phyloP scores from a whole-genome alignment of 1,139 yeast genomes.

The Yamadazyma dendronema region DNA sequence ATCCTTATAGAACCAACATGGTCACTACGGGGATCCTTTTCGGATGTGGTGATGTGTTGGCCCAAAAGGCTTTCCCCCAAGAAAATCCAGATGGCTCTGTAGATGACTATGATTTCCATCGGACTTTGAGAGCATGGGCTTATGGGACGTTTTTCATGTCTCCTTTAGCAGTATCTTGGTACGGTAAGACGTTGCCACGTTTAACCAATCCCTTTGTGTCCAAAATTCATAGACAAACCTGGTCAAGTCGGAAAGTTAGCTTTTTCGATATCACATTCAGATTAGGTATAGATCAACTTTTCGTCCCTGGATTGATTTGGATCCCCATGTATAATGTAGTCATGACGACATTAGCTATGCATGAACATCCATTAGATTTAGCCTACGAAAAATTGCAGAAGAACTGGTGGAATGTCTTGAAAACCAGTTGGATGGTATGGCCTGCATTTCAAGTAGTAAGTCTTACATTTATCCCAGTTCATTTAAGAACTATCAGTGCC shows the following conservation, averaged over 20 bases:
- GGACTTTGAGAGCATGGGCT: slow-evolving; percentile 64
- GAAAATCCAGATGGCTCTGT: slow-evolving; percentile 18
- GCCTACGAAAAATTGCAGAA: slow-evolving; percentile 33
- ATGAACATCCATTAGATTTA: slow-evolving; percentile 34
- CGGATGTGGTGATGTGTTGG: slow-evolving; percentile 72
- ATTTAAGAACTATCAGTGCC: slow-evolving; percentile 37
- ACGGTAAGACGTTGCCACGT: slow-evolving; percentile 51
- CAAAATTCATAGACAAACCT: slow-evolving; percentile 10
- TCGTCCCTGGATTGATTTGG: slow-evolving; percentile 38
- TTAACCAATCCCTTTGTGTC: slow-evolving; percentile 43
- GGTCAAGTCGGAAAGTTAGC: slow-evolving; percentile 18
- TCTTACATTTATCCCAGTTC: slow-evolving; percentile 41
- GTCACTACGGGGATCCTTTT: slow-evolving; percentile 60
- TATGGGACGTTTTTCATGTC: slow-evolving; percentile 81
- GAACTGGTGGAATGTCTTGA: slow-evolving; percentile 45
- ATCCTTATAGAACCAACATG: slow-evolving; percentile 57
- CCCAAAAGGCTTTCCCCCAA: slow-evolving; percentile 58
- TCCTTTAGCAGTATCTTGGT: slow-evolving; percentile 74
- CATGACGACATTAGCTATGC: slow-evolving; percentile 38
- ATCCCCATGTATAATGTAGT: slow-evolving; percentile 45
- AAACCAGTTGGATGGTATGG: slow-evolving; percentile 46
- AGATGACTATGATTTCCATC: slow-evolving; percentile 14
- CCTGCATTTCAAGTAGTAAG: slow-evolving; percentile 41
- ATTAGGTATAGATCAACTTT: slow-evolving; percentile 36
- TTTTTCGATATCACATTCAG: slow-evolving; percentile 38